Base-by-base conservation (phyloP, 2,329 filamentous ascomycete species). In the Chalaropsis ovoidea region DNA sequence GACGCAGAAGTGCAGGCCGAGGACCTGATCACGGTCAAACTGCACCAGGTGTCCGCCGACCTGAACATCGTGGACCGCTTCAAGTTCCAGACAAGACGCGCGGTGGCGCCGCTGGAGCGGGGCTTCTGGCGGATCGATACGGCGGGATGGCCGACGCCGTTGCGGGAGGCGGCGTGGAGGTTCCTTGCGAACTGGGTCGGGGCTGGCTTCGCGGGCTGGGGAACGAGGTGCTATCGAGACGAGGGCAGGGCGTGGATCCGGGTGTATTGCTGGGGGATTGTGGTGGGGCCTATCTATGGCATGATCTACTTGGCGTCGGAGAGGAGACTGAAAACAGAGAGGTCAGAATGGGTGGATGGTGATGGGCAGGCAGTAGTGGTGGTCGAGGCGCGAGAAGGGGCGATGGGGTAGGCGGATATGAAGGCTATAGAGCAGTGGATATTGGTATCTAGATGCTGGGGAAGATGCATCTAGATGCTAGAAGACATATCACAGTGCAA, bases 201-300 rank as follows among this genome's bases (percentile, higher is more conserved):
- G 5, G 77, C 77, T 31, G 84, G 85, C 0, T 75, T 78, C 24
- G 81, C 82, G 0, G 87, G 87, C 2, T 90, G 87, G 87, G 85
- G 85, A 2, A 79, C 87, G 1, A 84, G 82, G 76, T 85, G 82
- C 69, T 74, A 72, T 15, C 76, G 83, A 31, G 77, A 79, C 27
- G 73, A 70, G 3, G 80, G 76, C 69, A 72, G 69, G 7, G 76
- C 78, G 66, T 65, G 63, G 56, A 73, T 95, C 1, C 81, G 84
- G 42, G 73, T 93, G 0, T 94, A 88, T 72, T 89, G 89, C 71
- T 96, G 89, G 86, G 91, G 88, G 0, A 82, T 86, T 68, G 77
- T 90, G 0, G 83, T 84, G 0, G 81, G 84, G 64, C 86, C 95
- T 70, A 79, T 89, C 42, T 95, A 90, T 73, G 75, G 94, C 3